Evolutionary conservation across 306 rosid genomes (phyloP), one percentile per base, ranked within the genome.

Genomic region (Gillenia trifoliata): DNA sequence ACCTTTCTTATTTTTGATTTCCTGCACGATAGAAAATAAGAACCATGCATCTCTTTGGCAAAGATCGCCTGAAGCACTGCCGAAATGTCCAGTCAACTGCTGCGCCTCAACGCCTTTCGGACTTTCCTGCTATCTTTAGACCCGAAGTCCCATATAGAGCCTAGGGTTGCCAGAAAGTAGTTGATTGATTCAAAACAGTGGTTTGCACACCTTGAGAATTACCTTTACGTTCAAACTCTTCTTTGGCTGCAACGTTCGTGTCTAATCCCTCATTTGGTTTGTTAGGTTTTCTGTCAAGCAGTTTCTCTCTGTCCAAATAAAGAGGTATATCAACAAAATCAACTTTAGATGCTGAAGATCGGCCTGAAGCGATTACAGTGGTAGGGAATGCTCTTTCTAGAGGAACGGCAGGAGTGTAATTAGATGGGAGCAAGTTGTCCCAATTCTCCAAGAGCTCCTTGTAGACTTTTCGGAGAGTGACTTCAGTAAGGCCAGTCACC

Each of bases 301-400:
- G 88, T 81, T 84, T 93, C 59, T 89, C 98, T 41, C 89, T 65
- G 71, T 87, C 96, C 74, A 82, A 54, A 68, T 85, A 79, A 49
- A 86, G 60, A 28, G 74, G 74, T 47, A 80, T 68, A 69, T 89
- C 96, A 8, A 80, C 68, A 26, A 84, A 77, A 77, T 91, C 96
- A 66, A 40, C 84, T 85, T 92, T 91, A 22, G 91, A 23, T 20
- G 92, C 82, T 31, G 95, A 86, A 68, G 93, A 72, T 59, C 96
- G 96, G 70, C 93, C 84, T 6, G 93, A 88, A 59, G 97, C 79
- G 64, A 94, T 92, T 78, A 90, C 65, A 3, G 97, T 94, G 0
- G 93, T 90, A 55, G 99, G 99, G 81, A 94, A 92, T 73, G 99
- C 97, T 78, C 97, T n/a, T n/a, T n/a, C n/a, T n/a, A n/a, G n/a